phyloP scores from a whole-genome alignment of 495 filamentous ascomycete species.

The Aspergillus nidulans region DNA sequence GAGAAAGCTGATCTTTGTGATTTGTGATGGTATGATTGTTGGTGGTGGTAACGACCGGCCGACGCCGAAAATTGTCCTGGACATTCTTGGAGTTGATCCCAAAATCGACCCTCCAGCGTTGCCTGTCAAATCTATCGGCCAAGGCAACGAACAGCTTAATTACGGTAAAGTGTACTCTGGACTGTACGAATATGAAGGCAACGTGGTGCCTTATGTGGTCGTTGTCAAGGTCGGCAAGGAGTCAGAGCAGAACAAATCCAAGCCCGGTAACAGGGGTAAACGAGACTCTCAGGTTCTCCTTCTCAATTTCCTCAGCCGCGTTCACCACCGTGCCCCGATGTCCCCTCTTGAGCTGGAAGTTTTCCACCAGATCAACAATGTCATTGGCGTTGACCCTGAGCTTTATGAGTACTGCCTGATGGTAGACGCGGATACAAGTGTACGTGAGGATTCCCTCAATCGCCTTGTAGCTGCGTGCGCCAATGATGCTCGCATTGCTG shows the following conservation, averaged over 20 bases:
- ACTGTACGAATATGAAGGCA: constrained; percentile 95
- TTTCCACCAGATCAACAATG: constrained; percentile 98
- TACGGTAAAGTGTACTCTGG: constrained; percentile 98
- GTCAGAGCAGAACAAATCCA: constrained; percentile 84
- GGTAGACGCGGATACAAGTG: constrained; percentile 97
- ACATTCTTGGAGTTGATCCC: constrained; percentile 94
- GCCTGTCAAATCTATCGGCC: constrained; percentile 85
- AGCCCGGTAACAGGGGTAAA: constrained; percentile 97
- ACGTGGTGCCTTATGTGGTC: constrained; percentile 93
- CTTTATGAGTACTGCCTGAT: constrained; percentile 96
- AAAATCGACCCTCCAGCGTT: constrained; percentile 93
- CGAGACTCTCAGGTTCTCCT: constrained; percentile 89
- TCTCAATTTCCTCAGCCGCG: constrained; percentile 90
- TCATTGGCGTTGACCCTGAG: constrained; percentile 96
- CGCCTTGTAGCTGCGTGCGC: constrained; percentile 88
- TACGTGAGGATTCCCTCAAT: constrained; percentile 87
- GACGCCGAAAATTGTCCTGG: constrained; percentile 94
- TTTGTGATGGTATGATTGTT: constrained; percentile 95
- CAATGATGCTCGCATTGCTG: constrained; percentile 91
- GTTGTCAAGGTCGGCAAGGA: constrained; percentile 97
- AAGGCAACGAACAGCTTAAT: constrained; percentile 89
- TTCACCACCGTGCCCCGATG: constrained; percentile 92
- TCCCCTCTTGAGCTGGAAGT: constrained; percentile 93
- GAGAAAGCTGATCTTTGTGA: constrained; percentile 85
- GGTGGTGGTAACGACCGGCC: constrained; percentile 95